Evolutionary conservation across 2,329 filamentous ascomycete species (phyloP).

Genomic region (Fusarium camptoceras): DNA sequence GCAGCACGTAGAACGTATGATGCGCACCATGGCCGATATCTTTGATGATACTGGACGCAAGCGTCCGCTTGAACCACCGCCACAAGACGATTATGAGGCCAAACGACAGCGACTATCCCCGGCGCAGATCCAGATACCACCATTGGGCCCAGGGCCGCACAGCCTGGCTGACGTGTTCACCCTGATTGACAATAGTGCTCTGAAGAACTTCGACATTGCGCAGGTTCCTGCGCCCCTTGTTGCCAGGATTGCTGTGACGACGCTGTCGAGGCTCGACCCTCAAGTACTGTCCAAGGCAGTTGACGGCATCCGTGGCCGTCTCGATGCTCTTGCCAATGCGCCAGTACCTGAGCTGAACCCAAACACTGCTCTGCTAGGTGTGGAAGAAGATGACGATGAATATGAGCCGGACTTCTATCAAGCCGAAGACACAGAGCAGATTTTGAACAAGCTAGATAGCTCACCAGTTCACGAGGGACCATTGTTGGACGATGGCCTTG

Average conservation of each 20-base stretch:
- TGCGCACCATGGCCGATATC: conserved; percentile 80
- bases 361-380: conserved; percentile 70
- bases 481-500: conserved; percentile 60
- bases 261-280: conserved; percentile 78
- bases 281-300: conserved; percentile 78
- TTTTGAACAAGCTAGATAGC: conserved; percentile 80
- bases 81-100: conserved; percentile 78
- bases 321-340: conserved; percentile 58
- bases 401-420: conserved; percentile 90
- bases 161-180: conserved; percentile 89
- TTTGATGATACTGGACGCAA: conserved; percentile 85
- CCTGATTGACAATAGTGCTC: conserved; percentile 76
- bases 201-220: conserved; percentile 85
- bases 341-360: conserved; percentile 64
- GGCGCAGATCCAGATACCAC: conserved; percentile 68
- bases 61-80: conserved; percentile 76
- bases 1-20: conserved; percentile 84
- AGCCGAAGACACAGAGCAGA: conserved; percentile 81
- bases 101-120: conserved; percentile 80
- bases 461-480: conserved; percentile 64
- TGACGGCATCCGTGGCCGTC: conserved; percentile 68
- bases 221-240: conserved; percentile 80
- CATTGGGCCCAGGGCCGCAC: conserved; percentile 79
- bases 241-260: conserved; percentile 82
- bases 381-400: conserved; percentile 84